Evolutionary conservation across 2,329 filamentous ascomycete species (phyloP), one percentile per base, ranked within the genome.

Genomic region (Hymenoscyphus albidus): DNA sequence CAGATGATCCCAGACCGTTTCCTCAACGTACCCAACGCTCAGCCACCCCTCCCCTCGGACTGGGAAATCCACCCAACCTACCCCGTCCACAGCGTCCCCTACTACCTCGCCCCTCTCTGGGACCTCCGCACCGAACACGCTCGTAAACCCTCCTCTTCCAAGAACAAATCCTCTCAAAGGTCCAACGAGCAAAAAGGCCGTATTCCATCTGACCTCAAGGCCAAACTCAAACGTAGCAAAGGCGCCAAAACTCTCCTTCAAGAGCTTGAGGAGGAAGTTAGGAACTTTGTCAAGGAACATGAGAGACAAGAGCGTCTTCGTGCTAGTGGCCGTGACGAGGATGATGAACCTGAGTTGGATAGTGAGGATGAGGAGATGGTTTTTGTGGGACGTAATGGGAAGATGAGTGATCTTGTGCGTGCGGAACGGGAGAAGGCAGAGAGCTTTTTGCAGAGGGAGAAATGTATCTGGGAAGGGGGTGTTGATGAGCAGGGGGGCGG

Each of bases 91-190:
- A 80, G 84, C 65, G 87, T 97, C 16, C 95, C 93, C 0, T 98
- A 98, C 80, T 93, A 94, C 74, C 83, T 97, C 63, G 94, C 94
- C 1, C 86, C 90, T 16, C 85, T 92, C 68, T 97, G 93, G 92
- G 93, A 97, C 72, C 77, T 84, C 70, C 81, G 79, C 68, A 81
- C 60, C 38, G 32, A 44, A 16, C 60, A 62, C 5, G 54, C 60
- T 2, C 60, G 60, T 31, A 62, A 62, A 5, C 70, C 79, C 79
- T 74, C 80, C 78, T 69, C 77, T 22, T 32, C 56, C 44, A 65
- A 65, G n/a, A 12, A 44, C 22, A 32, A 10, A 2, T 35, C 48
- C 42, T 16, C 42, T 6, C 5, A 16, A 3, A 58, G 65, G 13
- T 64, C 65, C 9, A 51, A 65, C 5, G 77, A 81, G 63, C 81